Base-by-base conservation (phyloP, 2,329 filamentous ascomycete genomes). In the Raffaelea ambrosiae region DNA sequence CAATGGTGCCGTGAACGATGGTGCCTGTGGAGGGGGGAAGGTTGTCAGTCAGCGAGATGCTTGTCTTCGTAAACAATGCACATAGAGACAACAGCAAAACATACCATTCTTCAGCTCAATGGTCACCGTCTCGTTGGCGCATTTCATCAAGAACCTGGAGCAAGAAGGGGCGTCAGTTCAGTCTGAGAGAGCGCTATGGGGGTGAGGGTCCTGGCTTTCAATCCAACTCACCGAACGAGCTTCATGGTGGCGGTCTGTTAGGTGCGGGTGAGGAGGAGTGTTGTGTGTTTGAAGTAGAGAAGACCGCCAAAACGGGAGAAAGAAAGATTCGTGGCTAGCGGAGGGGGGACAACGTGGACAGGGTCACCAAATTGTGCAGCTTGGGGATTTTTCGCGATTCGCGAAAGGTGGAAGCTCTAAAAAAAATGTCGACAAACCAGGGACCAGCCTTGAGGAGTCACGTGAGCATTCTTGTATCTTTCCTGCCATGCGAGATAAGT, bases 51-150 rank as follows among this genome's bases (percentile, higher is more conserved):
- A 11, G 14, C 33, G 20, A 46, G 41, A n/a, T 39, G 49, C 18
- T 4, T 10, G 23, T n/a, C 29, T 4, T 18, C 14, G 13, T 33
- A 16, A 16, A 33, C 31, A 9, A 33, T 13, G 33, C 16, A 11
- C 29, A 38, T 5, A 44, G 11, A 38, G 9, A 26, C 21, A 42
- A 19, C 22, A 22, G 39, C 19, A 20, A 22, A 40, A 43, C 40
- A 58, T 74, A 93, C 90, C 93, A 79, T 97, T 97, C 70, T 98
- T 98, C 58, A 98, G 77, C 70, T 98, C 93, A 67, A 98, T 87
- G 40, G 91, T 97, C 61, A 97, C 93, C 61, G 93, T 95, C 74
- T 98, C 93, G 69, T 96, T 97, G 69, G 87, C 83, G 70, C 91
- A 97, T 77, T 98, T 98, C 91, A 97, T 97, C 59, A 98, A 76